These are phyloP conservation scores for Nitzschia inconspicua DNA, from an alignment of 108 stramenopile species.

Conservation along the genomic window DNA sequence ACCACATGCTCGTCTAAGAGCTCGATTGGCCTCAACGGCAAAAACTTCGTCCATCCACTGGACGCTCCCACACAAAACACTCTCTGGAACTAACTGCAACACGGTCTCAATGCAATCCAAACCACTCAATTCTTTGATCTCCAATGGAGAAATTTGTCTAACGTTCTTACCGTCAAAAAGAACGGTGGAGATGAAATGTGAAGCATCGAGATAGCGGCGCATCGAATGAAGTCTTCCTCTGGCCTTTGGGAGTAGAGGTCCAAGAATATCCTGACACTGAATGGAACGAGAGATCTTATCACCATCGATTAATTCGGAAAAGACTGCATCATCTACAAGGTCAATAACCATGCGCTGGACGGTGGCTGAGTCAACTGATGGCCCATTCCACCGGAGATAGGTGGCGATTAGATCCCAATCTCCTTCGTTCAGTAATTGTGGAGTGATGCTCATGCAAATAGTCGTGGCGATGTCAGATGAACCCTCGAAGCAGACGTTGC, in stretches of 20 bases:
- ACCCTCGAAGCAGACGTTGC: conserved; percentile 25
- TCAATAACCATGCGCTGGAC: conserved; percentile 13
- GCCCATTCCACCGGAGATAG: neutral
- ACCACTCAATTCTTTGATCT: conserved; percentile 31
- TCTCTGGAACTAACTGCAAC: conserved; percentile 33
- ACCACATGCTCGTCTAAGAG: neutral
- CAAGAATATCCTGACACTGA: conserved; percentile 42
- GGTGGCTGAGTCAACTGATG: conserved; percentile 25
- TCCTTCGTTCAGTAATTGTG: conserved; percentile 12
- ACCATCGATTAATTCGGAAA: conserved; percentile 12
- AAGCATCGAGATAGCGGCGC: conserved; percentile 49
- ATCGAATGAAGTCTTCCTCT: conserved; percentile 26
- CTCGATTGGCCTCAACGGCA: conserved; percentile 26
- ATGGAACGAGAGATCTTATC: conserved; percentile 12
- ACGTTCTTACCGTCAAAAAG: conserved; percentile 18
- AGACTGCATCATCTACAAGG: conserved; percentile 21
- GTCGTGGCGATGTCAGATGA: conserved; percentile 7
- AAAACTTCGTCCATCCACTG: conserved; percentile 51
- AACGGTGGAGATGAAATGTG: conserved; percentile 44
- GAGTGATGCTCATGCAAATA: conserved; percentile 8
- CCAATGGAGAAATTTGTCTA: conserved; percentile 12
- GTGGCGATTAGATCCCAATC: conserved; percentile 18
- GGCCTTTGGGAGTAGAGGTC: conserved; percentile 47
- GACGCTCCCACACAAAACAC: conserved; percentile 46
- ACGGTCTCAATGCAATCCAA: conserved; percentile 43